These are phyloP conservation scores for Saksenaea oblongispora DNA, from an alignment of 371 early-diverging fungal genomes.

Conservation along the genomic window DNA sequence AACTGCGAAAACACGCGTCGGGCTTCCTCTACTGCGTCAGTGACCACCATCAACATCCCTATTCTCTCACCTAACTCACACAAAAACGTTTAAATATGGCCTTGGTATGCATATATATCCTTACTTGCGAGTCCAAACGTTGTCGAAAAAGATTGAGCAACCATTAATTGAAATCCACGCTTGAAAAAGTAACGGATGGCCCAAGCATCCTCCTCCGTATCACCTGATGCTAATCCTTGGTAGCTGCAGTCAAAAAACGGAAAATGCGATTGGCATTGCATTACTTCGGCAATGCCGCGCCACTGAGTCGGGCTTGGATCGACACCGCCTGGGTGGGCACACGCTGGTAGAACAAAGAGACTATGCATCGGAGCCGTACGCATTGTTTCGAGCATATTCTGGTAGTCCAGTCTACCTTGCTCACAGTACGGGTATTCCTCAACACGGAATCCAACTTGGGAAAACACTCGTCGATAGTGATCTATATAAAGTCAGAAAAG, in stretches of 20 bases:
- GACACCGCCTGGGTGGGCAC: constrained; percentile 91
- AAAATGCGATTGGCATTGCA: constrained; percentile 64
- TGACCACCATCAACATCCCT: constrained; percentile 72
- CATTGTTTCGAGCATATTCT: constrained; percentile 61
- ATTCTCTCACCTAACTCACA: constrained; percentile 64
- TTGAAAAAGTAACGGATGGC: constrained; percentile 79
- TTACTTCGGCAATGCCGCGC: constrained; percentile 75
- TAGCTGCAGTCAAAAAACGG: constrained; percentile 91
- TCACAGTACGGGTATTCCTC: constrained; percentile 81
- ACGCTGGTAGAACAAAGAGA: constrained; percentile 82
- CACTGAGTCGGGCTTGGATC: constrained; percentile 85
- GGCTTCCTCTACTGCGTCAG: constrained; percentile 37
- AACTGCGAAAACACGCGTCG: constrained; percentile 65
- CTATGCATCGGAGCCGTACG: constrained; percentile 69
- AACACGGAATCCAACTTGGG: constrained; percentile 71
- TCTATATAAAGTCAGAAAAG: constrained; percentile 87
- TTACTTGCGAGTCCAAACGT: constrained; percentile 86
- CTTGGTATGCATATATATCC: background rate
- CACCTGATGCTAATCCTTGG: constrained; percentile 89
- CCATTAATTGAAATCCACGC: constrained; percentile 75
- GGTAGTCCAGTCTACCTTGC: constrained; percentile 70
- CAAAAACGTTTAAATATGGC: background rate
- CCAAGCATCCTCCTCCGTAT: constrained; percentile 77
- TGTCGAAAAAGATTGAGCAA: constrained; percentile 85
- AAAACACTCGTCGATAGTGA: constrained; percentile 82